Percentiles rank a stretch among this genome's conserved stretches.
Conservation (phyloP, 805 yeast genomes). For the Soucietia sequanensis region DNA sequence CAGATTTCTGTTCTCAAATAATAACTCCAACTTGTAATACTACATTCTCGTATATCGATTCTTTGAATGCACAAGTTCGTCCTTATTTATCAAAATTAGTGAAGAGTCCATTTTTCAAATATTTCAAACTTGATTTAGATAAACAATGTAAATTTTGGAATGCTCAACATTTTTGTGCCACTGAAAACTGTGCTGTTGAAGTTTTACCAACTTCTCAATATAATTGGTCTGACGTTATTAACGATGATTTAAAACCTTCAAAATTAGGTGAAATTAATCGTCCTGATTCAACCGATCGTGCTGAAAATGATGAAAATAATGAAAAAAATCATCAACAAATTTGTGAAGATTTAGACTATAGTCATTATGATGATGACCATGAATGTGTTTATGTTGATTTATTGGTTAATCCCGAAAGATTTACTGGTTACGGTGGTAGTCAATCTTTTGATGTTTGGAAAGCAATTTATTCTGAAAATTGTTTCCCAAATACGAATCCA, state of each 20-base stretch:
- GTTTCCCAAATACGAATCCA: constrained; percentile 59
- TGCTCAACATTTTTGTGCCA: constrained; percentile 79
- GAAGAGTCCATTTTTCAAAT: constrained; percentile 77
- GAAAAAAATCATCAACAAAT: constrained; percentile 11
- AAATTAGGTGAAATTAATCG: constrained; percentile 51
- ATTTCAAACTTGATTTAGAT: constrained; percentile 81
- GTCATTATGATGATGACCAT: constrained; percentile 63
- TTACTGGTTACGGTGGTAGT: constrained; percentile 93
- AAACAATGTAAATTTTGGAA: constrained; percentile 85
- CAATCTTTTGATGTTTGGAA: constrained; percentile 93
- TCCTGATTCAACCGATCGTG: constrained; percentile 13
- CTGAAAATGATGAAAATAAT: constrained; percentile 4
- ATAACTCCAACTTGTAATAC: constrained; percentile 46
- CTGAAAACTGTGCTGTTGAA: constrained; percentile 87
- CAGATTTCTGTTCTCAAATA: constrained; percentile 44
- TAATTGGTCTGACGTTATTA: constrained; percentile 53
- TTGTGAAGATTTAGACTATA: constrained; percentile 61
- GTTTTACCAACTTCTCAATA: constrained; percentile 64
- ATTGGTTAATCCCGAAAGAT: constrained; percentile 88
- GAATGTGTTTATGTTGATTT: constrained; percentile 83
- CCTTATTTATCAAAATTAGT: constrained; percentile 60
- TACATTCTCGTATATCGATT: constrained; percentile 43
- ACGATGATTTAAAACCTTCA: constrained; percentile 69
- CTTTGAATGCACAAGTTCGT: constrained; percentile 30
- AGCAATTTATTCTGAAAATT: constrained; percentile 88